These are phyloP conservation scores for Quercus tomentella DNA, from an alignment of 331 rosid genomes.

Conservation along the genomic window DNA sequence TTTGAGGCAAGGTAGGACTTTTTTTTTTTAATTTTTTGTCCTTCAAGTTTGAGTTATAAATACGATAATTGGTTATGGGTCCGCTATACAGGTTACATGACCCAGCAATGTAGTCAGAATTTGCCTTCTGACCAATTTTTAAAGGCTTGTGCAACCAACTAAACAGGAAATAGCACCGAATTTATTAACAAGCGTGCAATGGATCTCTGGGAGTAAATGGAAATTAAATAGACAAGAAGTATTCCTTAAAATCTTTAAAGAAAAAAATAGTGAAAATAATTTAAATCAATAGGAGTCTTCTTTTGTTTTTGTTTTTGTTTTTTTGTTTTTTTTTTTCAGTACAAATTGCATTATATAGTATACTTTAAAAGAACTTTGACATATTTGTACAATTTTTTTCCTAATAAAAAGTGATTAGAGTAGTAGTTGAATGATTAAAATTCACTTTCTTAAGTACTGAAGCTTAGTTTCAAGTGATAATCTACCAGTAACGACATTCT, in stretches of 20 bases:
- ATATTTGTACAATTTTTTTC: too few relatives aligned
- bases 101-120: constrained; percentile 10
- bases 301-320: background rate
- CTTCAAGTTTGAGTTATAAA: background rate
- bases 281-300: background rate
- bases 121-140: constrained; percentile 25
- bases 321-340: background rate
- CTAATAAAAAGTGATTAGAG: too few relatives aligned
- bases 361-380: background rate
- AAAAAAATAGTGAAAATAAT: background rate
- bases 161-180: background rate
- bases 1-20: background rate
- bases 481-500: too few relatives aligned
- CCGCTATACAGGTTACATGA: background rate
- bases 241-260: background rate
- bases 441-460: too few relatives aligned
- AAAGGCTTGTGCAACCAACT: background rate
- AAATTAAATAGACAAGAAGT: background rate
- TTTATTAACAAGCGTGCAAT: background rate
- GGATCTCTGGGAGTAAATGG: background rate
- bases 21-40: background rate
- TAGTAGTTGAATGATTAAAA: too few relatives aligned
- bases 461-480: too few relatives aligned
- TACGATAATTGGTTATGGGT: constrained; percentile 2
- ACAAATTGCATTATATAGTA: background rate